Evolutionary conservation across 1,284 basidiomycete species (phyloP).

Genomic region (Athelia psychrophila): DNA sequence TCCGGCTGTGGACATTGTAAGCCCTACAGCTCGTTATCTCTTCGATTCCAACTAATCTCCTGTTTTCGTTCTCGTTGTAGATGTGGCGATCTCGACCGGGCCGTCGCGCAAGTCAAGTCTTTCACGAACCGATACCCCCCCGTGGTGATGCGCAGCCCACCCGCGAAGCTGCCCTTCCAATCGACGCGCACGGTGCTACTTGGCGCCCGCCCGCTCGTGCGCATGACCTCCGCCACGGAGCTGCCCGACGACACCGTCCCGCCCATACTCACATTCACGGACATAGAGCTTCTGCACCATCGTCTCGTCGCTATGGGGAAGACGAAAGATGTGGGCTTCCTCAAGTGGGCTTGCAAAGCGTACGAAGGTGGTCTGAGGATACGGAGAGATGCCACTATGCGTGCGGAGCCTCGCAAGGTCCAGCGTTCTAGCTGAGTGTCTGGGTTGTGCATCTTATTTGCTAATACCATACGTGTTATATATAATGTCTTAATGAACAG

Average conservation of each 20-base stretch:
- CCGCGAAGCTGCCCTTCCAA: slow-evolving; percentile 41
- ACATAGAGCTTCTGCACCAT: slow-evolving; percentile 67
- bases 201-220: slow-evolving; percentile 58
- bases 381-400: slow-evolving; percentile 48
- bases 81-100: slow-evolving; percentile 45
- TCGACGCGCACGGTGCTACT: slow-evolving; percentile 53
- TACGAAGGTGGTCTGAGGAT: slow-evolving; percentile 64
- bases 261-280: slow-evolving; percentile 61
- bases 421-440: background rate
- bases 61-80: slow-evolving; percentile 41
- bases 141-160: slow-evolving; percentile 31
- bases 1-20: slow-evolving; percentile 59
- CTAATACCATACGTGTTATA: too few relatives aligned
- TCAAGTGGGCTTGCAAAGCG: slow-evolving; percentile 65
- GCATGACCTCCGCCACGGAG: slow-evolving; percentile 48
- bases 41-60: background rate
- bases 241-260: slow-evolving; percentile 68
- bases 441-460: too few relatives aligned
- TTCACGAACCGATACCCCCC: slow-evolving; percentile 65
- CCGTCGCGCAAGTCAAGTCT: slow-evolving; percentile 46
- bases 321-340: slow-evolving; percentile 46
- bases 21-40: slow-evolving; percentile 23
- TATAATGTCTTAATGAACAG: too few relatives aligned
- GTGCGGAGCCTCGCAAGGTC: slow-evolving; percentile 17
- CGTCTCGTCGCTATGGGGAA: slow-evolving; percentile 47